Percentiles rank a stretch among this genome's conserved stretches.
phyloP scores from a whole-genome alignment of 495 filamentous ascomycete species.

The Podospora pseudocomata region DNA sequence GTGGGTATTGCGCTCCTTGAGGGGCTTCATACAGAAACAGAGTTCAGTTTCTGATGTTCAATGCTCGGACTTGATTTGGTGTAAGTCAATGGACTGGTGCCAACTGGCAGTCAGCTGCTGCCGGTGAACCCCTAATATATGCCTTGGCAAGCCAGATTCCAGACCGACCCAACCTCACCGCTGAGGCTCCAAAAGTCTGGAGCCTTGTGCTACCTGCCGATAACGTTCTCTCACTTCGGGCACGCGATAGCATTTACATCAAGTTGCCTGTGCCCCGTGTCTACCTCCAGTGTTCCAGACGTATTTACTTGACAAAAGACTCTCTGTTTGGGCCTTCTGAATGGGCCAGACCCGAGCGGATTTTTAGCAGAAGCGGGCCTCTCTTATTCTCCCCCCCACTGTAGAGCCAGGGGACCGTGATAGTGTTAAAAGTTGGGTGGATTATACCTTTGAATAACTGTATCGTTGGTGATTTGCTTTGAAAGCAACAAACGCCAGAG shows the following conservation, averaged over 20 bases:
- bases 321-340: not conserved
- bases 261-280: not conserved
- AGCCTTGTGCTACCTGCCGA: not conserved
- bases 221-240: not conserved
- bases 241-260: not conserved
- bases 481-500: not conserved
- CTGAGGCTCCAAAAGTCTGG: not conserved
- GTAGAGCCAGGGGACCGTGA: not conserved
- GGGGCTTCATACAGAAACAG: not conserved
- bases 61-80: not conserved
- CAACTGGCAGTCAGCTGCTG: not conserved
- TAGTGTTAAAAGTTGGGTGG: not conserved
- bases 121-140: not conserved
- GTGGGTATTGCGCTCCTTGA: constrained; percentile 51
- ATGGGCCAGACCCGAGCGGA: not conserved
- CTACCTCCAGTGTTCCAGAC: not conserved
- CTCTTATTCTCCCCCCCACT: not conserved
- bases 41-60: constrained; percentile 11
- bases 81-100: not conserved
- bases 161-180: not conserved
- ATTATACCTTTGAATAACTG: not conserved
- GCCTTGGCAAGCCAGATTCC: not conserved
- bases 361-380: not conserved
- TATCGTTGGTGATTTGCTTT: not conserved
- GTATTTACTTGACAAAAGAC: not conserved